Conservation (phyloP, 345 rosid species). For the Combretum micranthum region DNA sequence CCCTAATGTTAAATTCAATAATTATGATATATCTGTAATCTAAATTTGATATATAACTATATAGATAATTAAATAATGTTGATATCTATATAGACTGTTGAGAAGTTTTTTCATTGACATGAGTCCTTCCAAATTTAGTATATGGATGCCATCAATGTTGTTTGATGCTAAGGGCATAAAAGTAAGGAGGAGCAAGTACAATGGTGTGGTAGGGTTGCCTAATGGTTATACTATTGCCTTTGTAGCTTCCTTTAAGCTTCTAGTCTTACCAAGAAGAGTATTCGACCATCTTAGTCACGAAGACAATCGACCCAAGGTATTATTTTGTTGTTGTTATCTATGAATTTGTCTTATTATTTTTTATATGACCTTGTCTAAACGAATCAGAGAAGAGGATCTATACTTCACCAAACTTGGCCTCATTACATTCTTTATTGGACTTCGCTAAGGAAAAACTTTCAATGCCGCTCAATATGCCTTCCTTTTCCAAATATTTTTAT, state of each 20-base stretch:
- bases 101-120: slow-evolving; percentile 19
- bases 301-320: slow-evolving; percentile 29
- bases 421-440: too few relatives aligned
- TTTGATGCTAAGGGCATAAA: slow-evolving; percentile 19
- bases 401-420: too few relatives aligned
- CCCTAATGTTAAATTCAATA: too few relatives aligned
- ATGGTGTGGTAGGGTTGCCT: slow-evolving; percentile 2
- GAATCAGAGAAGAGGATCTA: too few relatives aligned
- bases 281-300: slow-evolving; percentile 24
- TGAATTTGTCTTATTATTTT: too few relatives aligned
- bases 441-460: too few relatives aligned
- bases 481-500: too few relatives aligned
- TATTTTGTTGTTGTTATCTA: not conserved
- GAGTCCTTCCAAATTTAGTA: slow-evolving; percentile 5
- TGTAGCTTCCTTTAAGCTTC: slow-evolving; percentile 26
- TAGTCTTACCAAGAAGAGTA: slow-evolving; percentile 13
- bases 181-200: slow-evolving; percentile 12
- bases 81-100: slow-evolving; percentile 17
- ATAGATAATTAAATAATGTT: too few relatives aligned
- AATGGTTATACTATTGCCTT: slow-evolving; percentile 16
- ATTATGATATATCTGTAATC: too few relatives aligned
- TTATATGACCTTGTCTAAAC: too few relatives aligned
- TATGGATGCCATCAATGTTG: slow-evolving; percentile 26
- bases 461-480: too few relatives aligned
- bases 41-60: too few relatives aligned